Percentiles rank a stretch among this genome's conserved stretches.
Evolutionary conservation across 495 filamentous ascomycete species (phyloP).

Genomic region (Xylaria grammica): DNA sequence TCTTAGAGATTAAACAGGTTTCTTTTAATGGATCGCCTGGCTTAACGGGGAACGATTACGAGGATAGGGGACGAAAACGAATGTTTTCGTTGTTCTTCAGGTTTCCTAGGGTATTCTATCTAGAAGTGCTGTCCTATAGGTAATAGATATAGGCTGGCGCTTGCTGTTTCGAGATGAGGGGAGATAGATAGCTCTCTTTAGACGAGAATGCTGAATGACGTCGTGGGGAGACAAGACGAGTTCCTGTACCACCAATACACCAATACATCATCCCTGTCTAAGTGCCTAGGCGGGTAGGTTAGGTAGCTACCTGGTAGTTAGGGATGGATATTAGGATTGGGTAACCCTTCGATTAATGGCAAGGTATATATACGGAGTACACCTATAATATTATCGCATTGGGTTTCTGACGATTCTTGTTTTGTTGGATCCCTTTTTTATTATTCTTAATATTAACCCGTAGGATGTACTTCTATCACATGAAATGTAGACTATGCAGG

Average conservation of each 20-base stretch:
- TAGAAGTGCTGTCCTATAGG: not conserved
- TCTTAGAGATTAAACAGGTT: slow-evolving; percentile 14
- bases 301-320: no score
- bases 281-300: no score
- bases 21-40: not conserved
- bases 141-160: not conserved
- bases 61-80: not conserved
- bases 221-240: slow-evolving; percentile 26
- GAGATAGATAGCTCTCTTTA: slow-evolving; percentile 15
- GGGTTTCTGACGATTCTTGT: no score
- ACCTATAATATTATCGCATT: no score
- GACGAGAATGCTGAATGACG: slow-evolving; percentile 35
- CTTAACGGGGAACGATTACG: not conserved
- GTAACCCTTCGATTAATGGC: no score
- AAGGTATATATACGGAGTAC: no score
- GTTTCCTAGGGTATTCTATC: not conserved
- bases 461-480: not conserved
- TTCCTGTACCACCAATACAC: no score
- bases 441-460: slow-evolving; percentile 9
- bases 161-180: slow-evolving; percentile 4
- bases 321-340: no score
- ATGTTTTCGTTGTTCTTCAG: not conserved
- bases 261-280: no score
- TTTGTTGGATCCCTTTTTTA: no score
- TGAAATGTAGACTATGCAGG: slow-evolving; percentile 4